Base-by-base conservation (phyloP, 225 moss, liverwort and hornwort species). In the Climacium dendroides region DNA sequence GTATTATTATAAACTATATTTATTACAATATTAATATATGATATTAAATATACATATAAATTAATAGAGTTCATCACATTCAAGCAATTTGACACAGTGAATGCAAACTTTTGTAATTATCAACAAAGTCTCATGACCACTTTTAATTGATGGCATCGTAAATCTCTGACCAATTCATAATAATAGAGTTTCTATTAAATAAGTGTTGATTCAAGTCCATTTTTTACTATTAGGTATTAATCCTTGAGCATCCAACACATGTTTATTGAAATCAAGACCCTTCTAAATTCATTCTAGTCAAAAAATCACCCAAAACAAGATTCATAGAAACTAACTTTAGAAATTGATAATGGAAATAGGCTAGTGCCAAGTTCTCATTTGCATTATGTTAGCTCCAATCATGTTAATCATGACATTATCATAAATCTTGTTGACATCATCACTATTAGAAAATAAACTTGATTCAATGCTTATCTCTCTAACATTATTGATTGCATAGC, bases 281-380 rank as follows among this genome's bases (percentile, higher is more conserved):
- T n/a, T n/a, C n/a, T n/a, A n/a, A n/a, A n/a, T n/a, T n/a, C n/a
- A n/a, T n/a, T n/a, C n/a, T n/a, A n/a, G n/a, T n/a, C n/a, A n/a
- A n/a, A n/a, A n/a, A n/a, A n/a, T n/a, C n/a, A n/a, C n/a, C n/a
- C n/a, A n/a, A n/a, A n/a, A n/a, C n/a, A n/a, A n/a, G n/a, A n/a
- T n/a, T n/a, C n/a, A n/a, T n/a, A n/a, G n/a, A n/a, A n/a, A n/a
- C n/a, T n/a, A n/a, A n/a, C n/a, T n/a, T n/a, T n/a, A n/a, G n/a
- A n/a, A n/a, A n/a, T n/a, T n/a, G n/a, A n/a, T n/a, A n/a, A n/a
- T n/a, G n/a, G n/a, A n/a, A n/a, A n/a, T n/a, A n/a, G n/a, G n/a
- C n/a, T n/a, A n/a, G n/a, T n/a, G n/a, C n/a, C n/a, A n/a, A 2
- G 4, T 45, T 29, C 0, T 2, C 29, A 45, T 72, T 17, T 1